A percentile compares a stretch with the other conserved stretches of the same genome.
Conservation (phyloP, 2,329 filamentous ascomycete genomes). For the Chaetomium strumarium region DNA sequence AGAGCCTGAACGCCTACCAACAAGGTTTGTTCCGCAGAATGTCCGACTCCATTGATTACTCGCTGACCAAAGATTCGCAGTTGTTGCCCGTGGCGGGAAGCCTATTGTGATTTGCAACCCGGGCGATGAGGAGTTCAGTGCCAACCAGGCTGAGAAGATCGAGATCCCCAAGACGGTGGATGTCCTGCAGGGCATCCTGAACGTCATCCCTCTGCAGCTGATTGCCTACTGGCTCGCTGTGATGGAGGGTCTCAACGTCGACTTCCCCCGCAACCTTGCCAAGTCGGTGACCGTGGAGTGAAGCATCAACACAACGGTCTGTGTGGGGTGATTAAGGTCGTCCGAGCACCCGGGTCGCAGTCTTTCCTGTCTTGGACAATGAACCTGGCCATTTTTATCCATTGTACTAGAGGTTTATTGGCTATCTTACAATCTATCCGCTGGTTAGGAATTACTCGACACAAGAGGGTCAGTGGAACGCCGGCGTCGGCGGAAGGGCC, state of each 20-base stretch:
- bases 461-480: not conserved
- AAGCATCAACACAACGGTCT: constrained; percentile 23
- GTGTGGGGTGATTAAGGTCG: not conserved
- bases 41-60: not conserved
- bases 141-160: constrained; percentile 89
- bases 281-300: constrained; percentile 99
- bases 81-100: constrained; percentile 90
- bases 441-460: constrained; percentile 12
- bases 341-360: too few relatives aligned
- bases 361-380: too few relatives aligned
- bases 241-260: constrained; percentile 90
- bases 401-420: constrained; percentile 4
- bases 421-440: constrained; percentile 6
- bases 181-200: constrained; percentile 90
- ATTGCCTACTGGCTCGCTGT: constrained; percentile 99
- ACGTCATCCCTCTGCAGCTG: constrained; percentile 94
- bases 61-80: constrained; percentile 40
- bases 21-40: constrained; percentile 61
- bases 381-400: too few relatives aligned
- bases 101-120: constrained; percentile 99
- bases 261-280: constrained; percentile 97
- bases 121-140: constrained; percentile 79
- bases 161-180: constrained; percentile 96
- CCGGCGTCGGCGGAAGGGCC: not conserved
- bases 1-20: constrained; percentile 99